phyloP scores from a whole-genome alignment of 73 alveolate species.

The Uronychia binucleata region DNA sequence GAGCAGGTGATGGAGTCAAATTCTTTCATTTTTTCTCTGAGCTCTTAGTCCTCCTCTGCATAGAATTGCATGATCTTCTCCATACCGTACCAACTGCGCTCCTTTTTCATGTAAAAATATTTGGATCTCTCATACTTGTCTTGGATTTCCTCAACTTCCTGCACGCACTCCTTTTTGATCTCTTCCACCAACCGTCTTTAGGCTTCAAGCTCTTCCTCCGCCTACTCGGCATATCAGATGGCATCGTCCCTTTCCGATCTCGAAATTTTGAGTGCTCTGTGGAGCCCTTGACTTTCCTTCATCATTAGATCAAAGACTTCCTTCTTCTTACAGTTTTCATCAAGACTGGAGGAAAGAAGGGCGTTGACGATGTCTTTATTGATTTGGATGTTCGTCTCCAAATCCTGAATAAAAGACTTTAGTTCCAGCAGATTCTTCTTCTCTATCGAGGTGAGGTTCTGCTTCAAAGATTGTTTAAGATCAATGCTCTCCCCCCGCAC shows the following conservation, averaged over 20 bases:
- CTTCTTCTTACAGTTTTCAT: not conserved
- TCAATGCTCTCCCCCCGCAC: no score
- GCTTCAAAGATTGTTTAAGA: no score
- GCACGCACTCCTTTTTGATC: not conserved
- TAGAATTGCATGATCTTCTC: not conserved
- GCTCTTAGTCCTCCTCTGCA: not conserved
- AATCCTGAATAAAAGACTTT: conserved; percentile 7
- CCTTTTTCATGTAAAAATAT: not conserved
- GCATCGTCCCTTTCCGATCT: not conserved
- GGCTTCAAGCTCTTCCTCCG: not conserved
- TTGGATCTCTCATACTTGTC: not conserved
- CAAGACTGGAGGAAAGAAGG: conserved; percentile 1
- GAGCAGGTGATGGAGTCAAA: not conserved
- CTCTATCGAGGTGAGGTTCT: not conserved
- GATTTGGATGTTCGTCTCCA: conserved; percentile 31
- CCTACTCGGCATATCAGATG: not conserved
- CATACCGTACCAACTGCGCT: not conserved
- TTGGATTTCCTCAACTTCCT: not conserved
- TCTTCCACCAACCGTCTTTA: not conserved
- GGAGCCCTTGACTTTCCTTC: not conserved
- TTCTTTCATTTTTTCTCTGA: not conserved
- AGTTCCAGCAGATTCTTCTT: conserved; percentile 7
- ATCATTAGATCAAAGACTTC: not conserved
- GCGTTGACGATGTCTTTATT: conserved; percentile 29
- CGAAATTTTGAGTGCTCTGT: not conserved